Evolutionary conservation across 768 basidiomycete genomes (phyloP).

Genomic region (Calocybe cyanea): DNA sequence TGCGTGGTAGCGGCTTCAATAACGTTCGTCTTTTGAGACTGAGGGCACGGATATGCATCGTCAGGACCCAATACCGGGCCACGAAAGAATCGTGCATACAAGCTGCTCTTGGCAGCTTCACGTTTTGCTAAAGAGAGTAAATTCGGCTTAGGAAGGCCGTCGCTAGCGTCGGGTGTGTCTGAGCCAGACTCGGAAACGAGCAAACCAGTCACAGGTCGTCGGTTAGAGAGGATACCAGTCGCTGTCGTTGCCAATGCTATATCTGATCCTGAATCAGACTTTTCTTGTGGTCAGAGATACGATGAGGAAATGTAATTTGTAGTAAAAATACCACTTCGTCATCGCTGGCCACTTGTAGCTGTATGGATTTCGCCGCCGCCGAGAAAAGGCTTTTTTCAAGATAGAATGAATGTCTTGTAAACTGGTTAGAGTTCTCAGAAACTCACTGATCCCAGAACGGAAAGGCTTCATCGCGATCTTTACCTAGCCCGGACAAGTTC

Average conservation of each 20-base stretch:
- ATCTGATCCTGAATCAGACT: slow-evolving; percentile 11
- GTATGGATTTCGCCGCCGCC: slow-evolving; percentile 79
- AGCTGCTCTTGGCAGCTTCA: slow-evolving; percentile 66
- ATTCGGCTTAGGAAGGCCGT: slow-evolving; percentile 34
- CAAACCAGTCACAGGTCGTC: slow-evolving; percentile 51
- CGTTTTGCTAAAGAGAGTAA: slow-evolving; percentile 67
- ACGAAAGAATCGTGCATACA: slow-evolving; percentile 81
- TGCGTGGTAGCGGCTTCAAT: background rate
- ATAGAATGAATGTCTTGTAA: background rate
- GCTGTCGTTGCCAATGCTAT: slow-evolving; percentile 42
- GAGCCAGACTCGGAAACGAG: slow-evolving; percentile 45
- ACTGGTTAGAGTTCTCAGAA: background rate
- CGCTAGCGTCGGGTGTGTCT: slow-evolving; percentile 32
- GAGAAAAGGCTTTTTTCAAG: slow-evolving; percentile 81
- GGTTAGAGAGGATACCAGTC: slow-evolving; percentile 75
- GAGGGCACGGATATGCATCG: slow-evolving; percentile 14
- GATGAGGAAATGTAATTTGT: background rate
- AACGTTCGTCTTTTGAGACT: slow-evolving; percentile 1
- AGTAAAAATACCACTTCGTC: slow-evolving; percentile 35
- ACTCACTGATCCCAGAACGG: slow-evolving; percentile 98
- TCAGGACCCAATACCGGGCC: slow-evolving; percentile 66
- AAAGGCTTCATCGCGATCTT: slow-evolving; percentile 92
- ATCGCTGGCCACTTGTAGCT: slow-evolving; percentile 57
- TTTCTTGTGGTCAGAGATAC: background rate
- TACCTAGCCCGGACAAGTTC: slow-evolving; percentile 81